Conservation (phyloP, 352 stramenopile genomes). For the Pythium plurisporium region DNA sequence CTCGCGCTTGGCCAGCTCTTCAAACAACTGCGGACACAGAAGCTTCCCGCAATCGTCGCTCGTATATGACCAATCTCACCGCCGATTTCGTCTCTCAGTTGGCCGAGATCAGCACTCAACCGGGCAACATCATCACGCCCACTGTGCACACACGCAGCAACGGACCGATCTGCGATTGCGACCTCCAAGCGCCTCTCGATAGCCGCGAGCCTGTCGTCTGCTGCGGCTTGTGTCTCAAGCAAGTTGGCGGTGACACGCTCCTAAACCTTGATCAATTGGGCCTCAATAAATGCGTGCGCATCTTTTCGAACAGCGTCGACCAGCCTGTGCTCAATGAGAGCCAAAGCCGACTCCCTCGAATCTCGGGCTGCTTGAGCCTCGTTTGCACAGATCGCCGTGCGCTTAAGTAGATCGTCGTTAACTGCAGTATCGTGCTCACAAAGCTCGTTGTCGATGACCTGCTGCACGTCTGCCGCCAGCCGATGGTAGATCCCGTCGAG, state of each 20-base stretch:
- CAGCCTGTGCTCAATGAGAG: background rate
- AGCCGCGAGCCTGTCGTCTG: background rate
- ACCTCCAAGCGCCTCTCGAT: no score
- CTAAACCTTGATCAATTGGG: background rate
- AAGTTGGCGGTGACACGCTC: background rate
- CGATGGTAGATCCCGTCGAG: background rate
- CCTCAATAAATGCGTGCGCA: background rate
- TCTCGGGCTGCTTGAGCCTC: background rate
- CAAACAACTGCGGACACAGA: background rate
- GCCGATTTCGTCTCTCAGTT: background rate
- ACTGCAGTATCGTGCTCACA: background rate
- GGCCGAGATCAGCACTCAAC: background rate
- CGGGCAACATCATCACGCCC: background rate
- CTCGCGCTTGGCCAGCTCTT: background rate
- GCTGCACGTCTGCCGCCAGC: background rate
- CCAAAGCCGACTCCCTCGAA: background rate
- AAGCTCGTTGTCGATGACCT: background rate
- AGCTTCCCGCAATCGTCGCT: background rate
- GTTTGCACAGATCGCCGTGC: background rate
- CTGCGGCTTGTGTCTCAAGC: background rate
- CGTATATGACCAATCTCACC: background rate
- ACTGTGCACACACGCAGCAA: background rate
- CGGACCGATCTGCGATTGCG: background rate
- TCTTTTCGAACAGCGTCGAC: background rate
- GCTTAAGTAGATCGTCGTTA: background rate